phyloP scores from a whole-genome alignment of 768 basidiomycete species.

The Dacryopinax primogenitus region DNA sequence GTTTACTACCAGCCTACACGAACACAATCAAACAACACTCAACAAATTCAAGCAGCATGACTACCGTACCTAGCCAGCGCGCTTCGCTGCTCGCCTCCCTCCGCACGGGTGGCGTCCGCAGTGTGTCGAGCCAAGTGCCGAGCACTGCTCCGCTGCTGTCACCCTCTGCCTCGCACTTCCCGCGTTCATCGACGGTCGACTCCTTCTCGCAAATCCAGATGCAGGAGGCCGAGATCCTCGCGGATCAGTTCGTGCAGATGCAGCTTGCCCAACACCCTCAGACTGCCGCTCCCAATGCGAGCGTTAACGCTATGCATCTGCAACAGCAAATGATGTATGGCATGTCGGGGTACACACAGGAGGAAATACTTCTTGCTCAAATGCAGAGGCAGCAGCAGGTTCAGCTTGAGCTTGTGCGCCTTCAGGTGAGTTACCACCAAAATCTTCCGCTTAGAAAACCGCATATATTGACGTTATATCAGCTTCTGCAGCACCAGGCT shows the following conservation, averaged over 20 bases:
- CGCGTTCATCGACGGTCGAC: conserved; percentile 38
- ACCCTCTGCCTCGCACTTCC: conserved; percentile 50
- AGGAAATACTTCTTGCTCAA: not conserved
- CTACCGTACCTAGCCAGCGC: conserved; percentile 29
- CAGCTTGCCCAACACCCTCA: conserved; percentile 44
- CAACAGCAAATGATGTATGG: conserved; percentile 31
- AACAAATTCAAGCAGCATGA: conserved; percentile 14
- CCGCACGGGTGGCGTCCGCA: conserved; percentile 80
- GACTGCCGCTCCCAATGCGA: conserved; percentile 52
- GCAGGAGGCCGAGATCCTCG: conserved; percentile 36
- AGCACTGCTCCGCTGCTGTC: conserved; percentile 42
- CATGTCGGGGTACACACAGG: not conserved
- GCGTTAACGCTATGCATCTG: conserved; percentile 50
- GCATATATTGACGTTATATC: not conserved
- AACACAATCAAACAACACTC: conserved; percentile 35
- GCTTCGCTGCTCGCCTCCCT: conserved; percentile 80
- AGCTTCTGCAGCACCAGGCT: conserved; percentile 11
- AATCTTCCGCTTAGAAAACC: not conserved
- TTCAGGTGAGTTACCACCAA: conserved; percentile 45
- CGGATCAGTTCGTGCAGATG: conserved; percentile 44
- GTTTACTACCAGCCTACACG: conserved; percentile 22
- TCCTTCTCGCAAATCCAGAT: conserved; percentile 38
- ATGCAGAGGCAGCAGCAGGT: conserved; percentile 31
- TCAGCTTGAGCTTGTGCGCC: conserved; percentile 67
- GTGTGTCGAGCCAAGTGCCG: conserved; percentile 45